Evolutionary conservation across 257 asterid genomes (phyloP).

Genomic region (Lycium ferocissimum): DNA sequence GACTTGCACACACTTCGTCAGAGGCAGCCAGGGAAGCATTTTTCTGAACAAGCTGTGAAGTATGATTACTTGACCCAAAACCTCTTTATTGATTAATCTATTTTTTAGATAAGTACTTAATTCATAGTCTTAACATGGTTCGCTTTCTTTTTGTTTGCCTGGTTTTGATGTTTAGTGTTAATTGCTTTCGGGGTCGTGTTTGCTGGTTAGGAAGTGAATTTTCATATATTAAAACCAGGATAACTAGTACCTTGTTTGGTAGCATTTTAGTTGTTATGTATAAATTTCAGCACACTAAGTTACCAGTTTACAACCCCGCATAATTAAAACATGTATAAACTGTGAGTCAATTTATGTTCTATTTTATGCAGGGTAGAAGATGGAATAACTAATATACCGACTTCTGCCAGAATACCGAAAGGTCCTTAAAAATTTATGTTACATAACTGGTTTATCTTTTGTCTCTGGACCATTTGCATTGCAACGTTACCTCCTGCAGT

Average conservation of each 20-base stretch:
- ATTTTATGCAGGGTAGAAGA: too few relatives aligned
- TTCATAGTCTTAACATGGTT: conserved; percentile 9
- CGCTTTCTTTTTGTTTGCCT: conserved; percentile 12
- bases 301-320: too few relatives aligned
- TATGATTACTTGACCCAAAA: not conserved
- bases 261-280: too few relatives aligned
- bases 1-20: conserved; percentile 31
- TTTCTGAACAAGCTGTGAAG: conserved; percentile 29
- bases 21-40: conserved; percentile 30
- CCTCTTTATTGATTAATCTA: conserved; percentile 6
- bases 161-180: not conserved
- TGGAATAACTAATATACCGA: too few relatives aligned
- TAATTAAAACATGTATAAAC: too few relatives aligned
- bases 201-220: too few relatives aligned
- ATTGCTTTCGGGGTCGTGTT: not conserved
- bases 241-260: too few relatives aligned
- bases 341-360: too few relatives aligned
- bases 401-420: not conserved
- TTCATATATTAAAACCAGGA: too few relatives aligned
- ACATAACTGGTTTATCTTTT: not conserved
- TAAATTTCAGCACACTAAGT: too few relatives aligned
- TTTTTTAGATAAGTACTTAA: not conserved
- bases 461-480: not conserved
- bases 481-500: not conserved
- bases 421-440: not conserved